These are phyloP conservation scores for Alternaria hordeiaustralica DNA, from an alignment of 2,329 filamentous ascomycete genomes.

Conservation along the genomic window DNA sequence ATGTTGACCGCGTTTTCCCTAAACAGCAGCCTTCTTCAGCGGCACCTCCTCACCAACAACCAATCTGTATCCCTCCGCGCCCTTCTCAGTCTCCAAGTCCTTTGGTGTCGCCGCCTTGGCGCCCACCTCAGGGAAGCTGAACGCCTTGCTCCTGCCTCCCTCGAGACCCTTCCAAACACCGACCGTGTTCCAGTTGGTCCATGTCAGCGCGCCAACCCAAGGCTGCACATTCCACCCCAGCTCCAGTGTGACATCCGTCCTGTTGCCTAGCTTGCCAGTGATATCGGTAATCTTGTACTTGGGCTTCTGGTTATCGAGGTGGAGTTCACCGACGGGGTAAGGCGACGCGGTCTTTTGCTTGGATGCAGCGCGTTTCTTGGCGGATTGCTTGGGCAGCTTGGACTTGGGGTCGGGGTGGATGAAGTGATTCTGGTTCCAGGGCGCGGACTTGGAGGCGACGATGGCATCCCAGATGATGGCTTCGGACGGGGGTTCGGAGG, in stretches of 20 bases:
- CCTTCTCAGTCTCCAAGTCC: slow-evolving; percentile 57
- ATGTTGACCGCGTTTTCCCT: background rate
- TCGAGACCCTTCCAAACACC: slow-evolving; percentile 70
- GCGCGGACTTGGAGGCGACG: slow-evolving; percentile 75
- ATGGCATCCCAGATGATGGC: slow-evolving; percentile 97
- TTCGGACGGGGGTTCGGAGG: slow-evolving; percentile 57
- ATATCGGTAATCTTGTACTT: slow-evolving; percentile 99
- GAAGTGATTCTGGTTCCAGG: slow-evolving; percentile 59
- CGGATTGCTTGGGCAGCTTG: slow-evolving; percentile 48
- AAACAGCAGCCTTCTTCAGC: slow-evolving; percentile 21
- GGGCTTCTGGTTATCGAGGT: slow-evolving; percentile 82
- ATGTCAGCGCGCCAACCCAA: slow-evolving; percentile 88
- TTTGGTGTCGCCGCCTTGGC: slow-evolving; percentile 64
- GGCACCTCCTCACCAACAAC: slow-evolving; percentile 46
- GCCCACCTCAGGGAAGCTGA: slow-evolving; percentile 71
- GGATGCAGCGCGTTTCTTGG: slow-evolving; percentile 21
- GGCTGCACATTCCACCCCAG: slow-evolving; percentile 97
- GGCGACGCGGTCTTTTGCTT: slow-evolving; percentile 23
- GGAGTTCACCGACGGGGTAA: slow-evolving; percentile 69
- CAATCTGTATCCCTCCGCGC: slow-evolving; percentile 55
- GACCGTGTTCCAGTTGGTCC: slow-evolving; percentile 63
- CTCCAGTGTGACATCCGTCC: slow-evolving; percentile 75
- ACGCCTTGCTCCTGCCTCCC: slow-evolving; percentile 69
- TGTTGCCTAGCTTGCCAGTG: slow-evolving; percentile 75
- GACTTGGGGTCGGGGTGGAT: slow-evolving; percentile 65